Evolutionary conservation across 2,329 filamentous ascomycete species (phyloP), one percentile per base, ranked within the genome.

Genomic region (Apiospora koreana): DNA sequence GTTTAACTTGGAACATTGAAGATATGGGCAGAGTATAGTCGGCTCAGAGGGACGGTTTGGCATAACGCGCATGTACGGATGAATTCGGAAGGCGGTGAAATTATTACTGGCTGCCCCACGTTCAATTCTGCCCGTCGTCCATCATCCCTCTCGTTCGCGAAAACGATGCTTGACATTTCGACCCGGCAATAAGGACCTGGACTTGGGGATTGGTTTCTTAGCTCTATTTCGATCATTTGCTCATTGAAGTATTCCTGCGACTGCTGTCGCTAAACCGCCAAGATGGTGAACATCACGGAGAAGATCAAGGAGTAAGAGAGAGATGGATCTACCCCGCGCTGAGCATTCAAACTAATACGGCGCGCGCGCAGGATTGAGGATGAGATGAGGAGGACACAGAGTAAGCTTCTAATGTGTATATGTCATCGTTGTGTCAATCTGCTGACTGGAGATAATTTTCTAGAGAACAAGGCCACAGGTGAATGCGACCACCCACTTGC

Each of bases 401-500:
- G 95, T 97, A 90, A 86, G 89, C 69, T 69, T 43, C 9, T 6
- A 9, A 14, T 12, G 4, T 10, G 9, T 18, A 14, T n/a, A 54
- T 54, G 50, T 4, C 7, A 18, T 31, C 18, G 1, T n/a, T n/a
- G 31, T n/a, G n/a, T 0, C 10, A 38, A 38, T 62, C 2, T 38
- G 54, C 54, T 62, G 28, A 76, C 69, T 68, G 70, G 69, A 23
- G 38, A 12, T 72, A 75, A 81, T 80, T 80, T 79, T 74, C 72
- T 72, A 97, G 95, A 99, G 84, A 99, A 99, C 81, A 99, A 99
- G 90, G 95, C 95, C 71, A 99, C 96, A 82, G 94, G 95, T 98
- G 90, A 78, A 91, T 82, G 21, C 68, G 69, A n/a, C 35, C 23
- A 28, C 41, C 25, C 64, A n/a, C 7, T 12, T 67, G 12, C 43